Base-by-base conservation (phyloP, 495 filamentous ascomycete species). In the Ascodesmis nigricans region DNA sequence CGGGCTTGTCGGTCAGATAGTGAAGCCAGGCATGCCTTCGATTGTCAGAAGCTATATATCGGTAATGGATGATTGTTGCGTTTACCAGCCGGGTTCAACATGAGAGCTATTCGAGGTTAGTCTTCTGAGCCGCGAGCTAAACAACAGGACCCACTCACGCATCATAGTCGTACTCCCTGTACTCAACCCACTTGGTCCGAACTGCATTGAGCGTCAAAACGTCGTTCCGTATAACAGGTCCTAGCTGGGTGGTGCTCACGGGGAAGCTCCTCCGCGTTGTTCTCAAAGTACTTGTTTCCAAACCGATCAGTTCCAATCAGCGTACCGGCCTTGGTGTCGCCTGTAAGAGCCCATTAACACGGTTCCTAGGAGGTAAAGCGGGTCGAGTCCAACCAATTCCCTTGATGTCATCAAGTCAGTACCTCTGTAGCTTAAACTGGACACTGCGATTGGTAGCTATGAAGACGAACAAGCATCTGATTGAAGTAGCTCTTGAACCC, bases 281-380 rank as follows among this genome's bases (percentile, higher is more conserved):
- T 92, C 65, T 95, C 90, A 59, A 66, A 99, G 65, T 65, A 99
- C 57, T 90, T 93, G 67, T 99, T 99, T 52, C 90, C 90, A 55
- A 68, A 93, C 49, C 70, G 66, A 63, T 99, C 90, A 41, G 55
- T 63, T 36, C 74, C 90, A 40, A 99, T 72, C 46, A 91, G 65
- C 34, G 66, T 73, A 47, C 90, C 90, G 44, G 77, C 76, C 62
- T 95, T 95, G 56, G 87, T 95, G 63, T 99, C 90, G 60, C 90
- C 90, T 77, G 50, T 40, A 48, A 51, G 51, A 39, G 47, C 65
- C 40, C 62, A 55, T 53, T 34, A 41, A 11, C 18, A 25, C 6
- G n/a, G n/a, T n/a, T n/a, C n/a, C n/a, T n/a, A n/a, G n/a, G 7
- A 19, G 3, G 10, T 10, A n/a, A n/a, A 7, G 14, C 21, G 27